Evolutionary conservation across 768 basidiomycete species (phyloP).

Genomic region (Phaffia australis): DNA sequence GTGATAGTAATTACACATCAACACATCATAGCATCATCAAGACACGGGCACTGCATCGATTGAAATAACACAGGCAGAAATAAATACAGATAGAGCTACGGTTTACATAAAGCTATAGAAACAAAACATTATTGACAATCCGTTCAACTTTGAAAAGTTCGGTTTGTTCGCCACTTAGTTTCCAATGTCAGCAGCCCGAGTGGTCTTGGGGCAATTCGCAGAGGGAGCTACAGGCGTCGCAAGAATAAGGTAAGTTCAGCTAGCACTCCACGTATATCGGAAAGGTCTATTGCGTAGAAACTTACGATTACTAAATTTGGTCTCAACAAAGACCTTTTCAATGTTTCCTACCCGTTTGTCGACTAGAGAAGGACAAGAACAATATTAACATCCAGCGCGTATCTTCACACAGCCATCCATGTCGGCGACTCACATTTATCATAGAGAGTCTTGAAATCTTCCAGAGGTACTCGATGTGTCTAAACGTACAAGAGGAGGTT

Average conservation of each 20-base stretch:
- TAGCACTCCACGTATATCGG: not conserved
- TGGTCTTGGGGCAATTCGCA: conserved; percentile 47
- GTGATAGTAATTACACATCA: too few relatives aligned
- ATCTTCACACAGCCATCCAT: not conserved
- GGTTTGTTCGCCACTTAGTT: too few relatives aligned
- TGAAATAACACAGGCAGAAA: too few relatives aligned
- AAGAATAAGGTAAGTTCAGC: not conserved
- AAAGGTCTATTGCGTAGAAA: not conserved
- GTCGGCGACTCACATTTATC: conserved; percentile 37
- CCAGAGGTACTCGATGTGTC: conserved; percentile 45
- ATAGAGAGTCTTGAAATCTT: conserved; percentile 55
- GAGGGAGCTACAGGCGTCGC: conserved; percentile 38
- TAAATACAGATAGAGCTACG: too few relatives aligned
- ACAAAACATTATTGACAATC: too few relatives aligned
- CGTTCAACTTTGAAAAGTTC: too few relatives aligned
- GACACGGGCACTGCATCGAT: too few relatives aligned
- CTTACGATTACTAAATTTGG: conserved; percentile 41
- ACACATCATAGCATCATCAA: too few relatives aligned
- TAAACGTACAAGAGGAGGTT: conserved; percentile 26
- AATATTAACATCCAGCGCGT: not conserved
- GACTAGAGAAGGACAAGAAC: conserved; percentile 30
- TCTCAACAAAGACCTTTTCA: conserved; percentile 65
- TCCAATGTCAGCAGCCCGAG: conserved; percentile 45
- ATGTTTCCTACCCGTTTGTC: conserved; percentile 51
- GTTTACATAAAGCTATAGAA: too few relatives aligned